phyloP scores from a whole-genome alignment of 2,329 filamentous ascomycete genomes.

The Colletotrichum sp. region DNA sequence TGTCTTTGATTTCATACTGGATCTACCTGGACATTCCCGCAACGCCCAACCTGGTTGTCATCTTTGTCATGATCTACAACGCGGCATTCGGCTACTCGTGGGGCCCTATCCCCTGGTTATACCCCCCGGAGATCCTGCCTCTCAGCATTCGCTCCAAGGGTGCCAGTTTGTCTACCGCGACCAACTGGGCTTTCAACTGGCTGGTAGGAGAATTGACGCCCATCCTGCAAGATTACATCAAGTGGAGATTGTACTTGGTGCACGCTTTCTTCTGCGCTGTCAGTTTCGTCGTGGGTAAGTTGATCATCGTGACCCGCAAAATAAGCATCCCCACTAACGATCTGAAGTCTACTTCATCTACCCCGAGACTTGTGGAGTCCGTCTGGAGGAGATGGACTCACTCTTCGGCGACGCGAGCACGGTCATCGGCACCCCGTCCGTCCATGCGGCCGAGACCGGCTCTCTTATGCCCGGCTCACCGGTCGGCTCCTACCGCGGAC shows the following conservation, averaged over 20 bases:
- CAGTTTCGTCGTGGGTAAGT: constrained; percentile 94
- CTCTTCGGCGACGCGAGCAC: constrained; percentile 94
- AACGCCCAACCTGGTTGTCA: constrained; percentile 85
- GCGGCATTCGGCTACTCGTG: constrained; percentile 93
- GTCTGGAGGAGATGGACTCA: constrained; percentile 94
- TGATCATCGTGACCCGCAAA: not conserved
- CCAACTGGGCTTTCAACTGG: constrained; percentile 99
- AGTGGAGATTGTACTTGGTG: constrained; percentile 92
- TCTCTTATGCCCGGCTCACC: constrained; percentile 84
- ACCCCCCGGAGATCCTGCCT: constrained; percentile 97
- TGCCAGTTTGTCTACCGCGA: constrained; percentile 91
- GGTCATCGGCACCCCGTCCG: constrained; percentile 76
- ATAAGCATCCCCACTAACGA: constrained; percentile 22
- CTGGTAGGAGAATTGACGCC: constrained; percentile 95
- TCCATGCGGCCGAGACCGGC: constrained; percentile 76
- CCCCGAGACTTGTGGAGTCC: constrained; percentile 93
- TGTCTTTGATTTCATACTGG: constrained; percentile 93
- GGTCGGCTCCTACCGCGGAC: constrained; percentile 72
- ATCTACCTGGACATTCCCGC: constrained; percentile 81
- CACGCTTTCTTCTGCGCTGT: constrained; percentile 97
- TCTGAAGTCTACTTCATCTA: constrained; percentile 91
- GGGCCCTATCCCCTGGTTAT: constrained; percentile 98
- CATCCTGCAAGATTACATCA: constrained; percentile 87
- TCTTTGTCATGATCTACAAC: constrained; percentile 98
- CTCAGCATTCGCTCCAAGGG: constrained; percentile 97